Conservation (phyloP, 768 basidiomycete genomes). For the Hygrocybe punicea region DNA sequence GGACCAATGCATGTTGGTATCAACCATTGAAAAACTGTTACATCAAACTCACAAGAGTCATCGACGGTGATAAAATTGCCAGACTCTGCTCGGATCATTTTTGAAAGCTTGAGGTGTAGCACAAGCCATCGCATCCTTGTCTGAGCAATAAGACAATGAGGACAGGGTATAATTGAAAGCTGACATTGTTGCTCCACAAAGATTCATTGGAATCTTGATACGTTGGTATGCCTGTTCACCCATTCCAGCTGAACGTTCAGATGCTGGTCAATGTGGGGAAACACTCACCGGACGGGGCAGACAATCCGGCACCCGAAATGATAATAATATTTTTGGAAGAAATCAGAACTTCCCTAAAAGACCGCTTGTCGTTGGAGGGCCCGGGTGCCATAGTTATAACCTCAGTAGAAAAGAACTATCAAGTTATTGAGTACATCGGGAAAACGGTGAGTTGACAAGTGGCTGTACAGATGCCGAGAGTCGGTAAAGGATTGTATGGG, state of each 20-base stretch:
- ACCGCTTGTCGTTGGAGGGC: constrained; percentile 19
- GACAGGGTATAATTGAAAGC: too few species aligned
- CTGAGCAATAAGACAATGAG: too few species aligned
- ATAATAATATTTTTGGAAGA: constrained; percentile 37
- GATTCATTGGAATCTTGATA: constrained; percentile 50
- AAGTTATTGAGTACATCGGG: too few species aligned
- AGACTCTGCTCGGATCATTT: constrained; percentile 31
- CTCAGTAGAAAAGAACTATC: too few species aligned
- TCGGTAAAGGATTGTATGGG: too few species aligned
- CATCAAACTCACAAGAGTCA: constrained; percentile 24
- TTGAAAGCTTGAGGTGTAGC: constrained; percentile 34
- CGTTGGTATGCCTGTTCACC: constrained; percentile 44
- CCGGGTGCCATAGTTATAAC: too few species aligned
- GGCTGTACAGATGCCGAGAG: too few species aligned
- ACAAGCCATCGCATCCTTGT: too few species aligned
- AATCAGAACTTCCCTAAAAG: constrained; percentile 30
- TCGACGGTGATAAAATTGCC: constrained; percentile 42
- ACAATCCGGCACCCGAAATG: constrained; percentile 57
- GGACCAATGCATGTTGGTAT: too few species aligned
- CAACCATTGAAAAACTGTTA: too few species aligned
- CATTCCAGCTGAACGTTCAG: neutral
- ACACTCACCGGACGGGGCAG: constrained; percentile 55
- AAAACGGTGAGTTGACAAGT: too few species aligned
- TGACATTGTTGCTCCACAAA: constrained; percentile 48
- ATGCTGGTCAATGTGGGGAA: neutral